Conservation (phyloP, 768 basidiomycete genomes). For the Calocybe gangraenosa region DNA sequence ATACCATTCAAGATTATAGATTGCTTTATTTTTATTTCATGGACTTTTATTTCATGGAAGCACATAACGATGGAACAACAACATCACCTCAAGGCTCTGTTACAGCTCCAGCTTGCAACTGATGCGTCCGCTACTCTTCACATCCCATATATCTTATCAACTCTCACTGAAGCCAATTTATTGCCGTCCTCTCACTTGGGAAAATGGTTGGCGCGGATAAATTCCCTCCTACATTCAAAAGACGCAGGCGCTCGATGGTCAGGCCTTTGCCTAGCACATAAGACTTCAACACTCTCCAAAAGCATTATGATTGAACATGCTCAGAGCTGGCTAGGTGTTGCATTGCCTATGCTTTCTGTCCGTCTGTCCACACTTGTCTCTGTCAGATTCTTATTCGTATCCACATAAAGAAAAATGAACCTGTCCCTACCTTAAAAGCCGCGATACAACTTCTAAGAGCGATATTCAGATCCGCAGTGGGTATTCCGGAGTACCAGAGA, state of each 20-base stretch:
- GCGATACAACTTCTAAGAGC: slow-evolving; percentile 59
- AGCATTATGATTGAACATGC: slow-evolving; percentile 64
- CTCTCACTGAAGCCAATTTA: slow-evolving; percentile 50
- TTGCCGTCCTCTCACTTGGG: slow-evolving; percentile 59
- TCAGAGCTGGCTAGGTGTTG: slow-evolving; percentile 65
- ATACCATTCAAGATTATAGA: slow-evolving; percentile 10
- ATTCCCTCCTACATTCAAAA: slow-evolving; percentile 73
- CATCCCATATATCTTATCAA: slow-evolving; percentile 53
- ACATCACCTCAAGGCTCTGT: slow-evolving; percentile 56
- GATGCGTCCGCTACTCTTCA: slow-evolving; percentile 58
- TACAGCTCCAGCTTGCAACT: slow-evolving; percentile 70
- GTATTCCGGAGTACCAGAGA: slow-evolving; percentile 77
- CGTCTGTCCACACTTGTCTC: slow-evolving; percentile 31
- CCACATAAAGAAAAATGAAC: slow-evolving; percentile 60
- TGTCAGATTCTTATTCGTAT: slow-evolving; percentile 20
- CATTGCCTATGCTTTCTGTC: slow-evolving; percentile 67
- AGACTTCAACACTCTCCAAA: slow-evolving; percentile 56
- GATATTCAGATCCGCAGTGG: slow-evolving; percentile 56
- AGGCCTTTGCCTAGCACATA: slow-evolving; percentile 70
- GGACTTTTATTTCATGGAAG: slow-evolving; percentile 1
- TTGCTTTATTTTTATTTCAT: slow-evolving; percentile 8
- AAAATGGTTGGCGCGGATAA: slow-evolving; percentile 75
- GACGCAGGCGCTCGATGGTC: slow-evolving; percentile 77
- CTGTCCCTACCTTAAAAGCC: slow-evolving; percentile 53
- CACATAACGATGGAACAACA: slow-evolving; percentile 19